A percentile compares a stretch with the other conserved stretches of the same genome.
phyloP scores from a whole-genome alignment of 345 rosid species.

The Gossypium stocksii region DNA sequence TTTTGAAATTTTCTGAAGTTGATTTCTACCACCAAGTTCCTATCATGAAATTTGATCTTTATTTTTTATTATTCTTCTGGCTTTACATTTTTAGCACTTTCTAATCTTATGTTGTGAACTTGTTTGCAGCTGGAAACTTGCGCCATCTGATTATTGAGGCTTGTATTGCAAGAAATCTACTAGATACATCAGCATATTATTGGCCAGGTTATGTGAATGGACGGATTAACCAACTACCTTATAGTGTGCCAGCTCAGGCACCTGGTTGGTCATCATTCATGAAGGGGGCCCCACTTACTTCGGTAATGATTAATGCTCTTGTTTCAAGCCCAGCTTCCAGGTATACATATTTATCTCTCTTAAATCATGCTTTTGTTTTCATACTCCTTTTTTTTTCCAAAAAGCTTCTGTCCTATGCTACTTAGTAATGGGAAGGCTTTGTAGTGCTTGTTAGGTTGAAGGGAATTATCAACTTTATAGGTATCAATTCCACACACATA shows the following conservation, averaged over 20 bases:
- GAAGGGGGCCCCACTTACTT: slow-evolving; percentile 72
- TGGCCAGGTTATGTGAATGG: slow-evolving; percentile 94
- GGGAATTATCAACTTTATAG: not conserved
- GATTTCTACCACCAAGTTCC: slow-evolving; percentile 3
- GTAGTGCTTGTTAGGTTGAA: not conserved
- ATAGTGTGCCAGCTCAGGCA: slow-evolving; percentile 50
- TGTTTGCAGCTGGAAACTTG: slow-evolving; percentile 87
- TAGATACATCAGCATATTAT: slow-evolving; percentile 85
- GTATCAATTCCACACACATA: not conserved
- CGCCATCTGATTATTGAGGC: slow-evolving; percentile 96
- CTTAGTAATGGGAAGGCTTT: not conserved
- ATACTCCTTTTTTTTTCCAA: not conserved
- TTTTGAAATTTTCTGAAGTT: not conserved
- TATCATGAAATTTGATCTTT: slow-evolving; percentile 1
- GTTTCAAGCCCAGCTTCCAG: slow-evolving; percentile 90
- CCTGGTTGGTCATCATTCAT: slow-evolving; percentile 84
- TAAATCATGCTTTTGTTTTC: not conserved
- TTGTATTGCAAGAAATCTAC: slow-evolving; percentile 77
- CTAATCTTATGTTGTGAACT: slow-evolving; percentile 19
- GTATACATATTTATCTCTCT: slow-evolving; percentile 34
- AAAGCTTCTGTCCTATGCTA: not conserved
- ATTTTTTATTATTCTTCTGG: not conserved
- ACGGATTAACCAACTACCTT: slow-evolving; percentile 58
- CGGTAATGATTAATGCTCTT: slow-evolving; percentile 61
- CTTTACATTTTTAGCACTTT: not conserved